Percentiles rank a stretch among this genome's conserved stretches.
Evolutionary conservation across 345 rosid genomes (phyloP).

Genomic region (Mercurialis annua): DNA sequence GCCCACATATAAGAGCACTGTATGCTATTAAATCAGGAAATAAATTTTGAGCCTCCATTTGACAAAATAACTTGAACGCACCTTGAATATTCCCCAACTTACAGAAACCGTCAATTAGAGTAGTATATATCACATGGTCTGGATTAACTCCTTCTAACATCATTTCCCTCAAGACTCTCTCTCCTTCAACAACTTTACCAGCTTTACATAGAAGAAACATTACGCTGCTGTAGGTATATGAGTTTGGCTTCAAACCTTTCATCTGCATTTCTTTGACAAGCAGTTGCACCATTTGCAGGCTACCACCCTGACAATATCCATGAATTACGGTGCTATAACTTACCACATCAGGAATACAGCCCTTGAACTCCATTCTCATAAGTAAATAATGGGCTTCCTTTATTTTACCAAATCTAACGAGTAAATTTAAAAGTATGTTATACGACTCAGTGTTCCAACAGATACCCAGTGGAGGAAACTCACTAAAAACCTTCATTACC

Average conservation of each 20-base stretch:
- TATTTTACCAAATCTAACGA: constrained; percentile 52
- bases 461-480: constrained; percentile 58
- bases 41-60: constrained; percentile 50
- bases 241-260: constrained; percentile 62
- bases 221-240: constrained; percentile 69
- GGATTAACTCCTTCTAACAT: constrained; percentile 46
- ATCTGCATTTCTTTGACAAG: constrained; percentile 66
- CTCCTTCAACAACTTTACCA: constrained; percentile 57
- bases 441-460: constrained; percentile 72
- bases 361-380: constrained; percentile 65
- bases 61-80: constrained; percentile 51
- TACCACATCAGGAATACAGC: constrained; percentile 72
- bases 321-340: constrained; percentile 75
- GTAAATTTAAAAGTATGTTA: constrained; percentile 61
- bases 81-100: constrained; percentile 49
- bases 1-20: constrained; percentile 70
- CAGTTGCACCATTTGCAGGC: constrained; percentile 43
- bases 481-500: constrained; percentile 42
- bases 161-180: constrained; percentile 63
- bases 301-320: constrained; percentile 66
- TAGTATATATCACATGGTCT: constrained; percentile 71
- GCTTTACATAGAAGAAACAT: constrained; percentile 54
- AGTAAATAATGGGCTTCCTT: constrained; percentile 76
- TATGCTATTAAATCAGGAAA: constrained; percentile 67
- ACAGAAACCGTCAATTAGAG: constrained; percentile 77